Evolutionary conservation across 495 filamentous ascomycete genomes (phyloP), one percentile per base, ranked within the genome.

Genomic region (Trichoderma reesei): DNA sequence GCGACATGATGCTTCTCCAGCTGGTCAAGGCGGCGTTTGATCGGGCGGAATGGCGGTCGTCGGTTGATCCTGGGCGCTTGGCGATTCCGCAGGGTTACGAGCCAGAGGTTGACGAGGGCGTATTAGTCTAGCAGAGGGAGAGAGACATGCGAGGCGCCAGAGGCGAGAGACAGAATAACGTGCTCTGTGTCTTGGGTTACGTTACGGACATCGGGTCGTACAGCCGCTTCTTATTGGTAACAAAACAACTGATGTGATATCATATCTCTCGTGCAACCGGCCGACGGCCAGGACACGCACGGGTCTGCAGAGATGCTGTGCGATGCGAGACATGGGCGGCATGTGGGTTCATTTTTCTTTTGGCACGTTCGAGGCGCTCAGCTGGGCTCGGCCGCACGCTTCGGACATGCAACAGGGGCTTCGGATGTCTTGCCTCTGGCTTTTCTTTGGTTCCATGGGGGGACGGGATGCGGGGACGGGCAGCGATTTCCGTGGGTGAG

Each of bases 21-120:
- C 44, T 63, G 11, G 62, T 54, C 41, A 63, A 63, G 36, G 41
- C 41, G 42, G 41, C 62, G 34, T 54, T 63, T 33, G 62, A 37
- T 9, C 34, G 16, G 5, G 62, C 62, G 20, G 18, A 48, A 11
- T 63, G 62, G 62, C 41, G 41, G 62, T 48, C 62, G 26, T 31
- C 54, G 14, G 62, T 63, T 11, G 62, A 63, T 33, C 11, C 62
- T 13, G 62, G 62, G 31, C 62, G 62, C 13, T 36, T 54, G 41
- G 42, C 62, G 9, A 56, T 63, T 54, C 41, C 62, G 9, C 16
- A 61, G 41, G 51, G 11, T n/a, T 56, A 31, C 34, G 11, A 56
- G 11, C 20, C 51, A 14, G 51, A 9, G 26, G 26, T 26, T 1
- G 26, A 36, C 14, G 51, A 56, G 18, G 38, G 38, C 38, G 38